Evolutionary conservation across 2,329 filamentous ascomycete species (phyloP), one percentile per base, ranked within the genome.

Genomic region (Neodidymelliopsis sp.): DNA sequence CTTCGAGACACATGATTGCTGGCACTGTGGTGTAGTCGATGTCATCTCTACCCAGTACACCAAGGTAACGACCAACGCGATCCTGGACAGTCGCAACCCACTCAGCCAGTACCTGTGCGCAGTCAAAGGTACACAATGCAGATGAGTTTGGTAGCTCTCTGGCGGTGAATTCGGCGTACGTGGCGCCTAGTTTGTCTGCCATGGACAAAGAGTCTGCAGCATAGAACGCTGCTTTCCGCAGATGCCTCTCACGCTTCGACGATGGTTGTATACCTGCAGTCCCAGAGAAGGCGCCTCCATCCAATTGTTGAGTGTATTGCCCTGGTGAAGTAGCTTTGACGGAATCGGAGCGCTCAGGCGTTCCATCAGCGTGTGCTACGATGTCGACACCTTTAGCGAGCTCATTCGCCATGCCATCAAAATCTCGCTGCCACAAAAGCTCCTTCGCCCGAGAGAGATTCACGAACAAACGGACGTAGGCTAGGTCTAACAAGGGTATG

Each of bases 1-100:
- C 90, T 65, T 97, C 92, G 1, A 97, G 80, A 4, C 97, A 82
- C 84, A 97, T 91, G 47, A 96, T 88, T 2, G 87, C 90, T 2
- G 91, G 91, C 6, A 96, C 89, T 59, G 92, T 87, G 0, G 81
- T 79, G 40, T 90, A 81, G 62, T 97, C 91, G 24, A 94, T 84
- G 0, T 88, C 82, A 56, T 96, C 89, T 49, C 88, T 87, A 10
- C 93, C 93, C 2, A 97, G 81, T 5, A 97, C 85, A 4, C 93
- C 93, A 5, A 97, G 74, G 63, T 94, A 96, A 4, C 86, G 85
- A 0, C 93, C 93, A n/a, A 97, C 89, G 7, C 94, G 88, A 66
- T 97, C 92, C 71, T 99, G 94, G 3, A 97, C 84, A 1, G 91
- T 94, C 4, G 90, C 89, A 29, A 94, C 84, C 93, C 93, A 99